Conservation (phyloP, 148 eudicot species). For the Nyssa sinensis region DNA sequence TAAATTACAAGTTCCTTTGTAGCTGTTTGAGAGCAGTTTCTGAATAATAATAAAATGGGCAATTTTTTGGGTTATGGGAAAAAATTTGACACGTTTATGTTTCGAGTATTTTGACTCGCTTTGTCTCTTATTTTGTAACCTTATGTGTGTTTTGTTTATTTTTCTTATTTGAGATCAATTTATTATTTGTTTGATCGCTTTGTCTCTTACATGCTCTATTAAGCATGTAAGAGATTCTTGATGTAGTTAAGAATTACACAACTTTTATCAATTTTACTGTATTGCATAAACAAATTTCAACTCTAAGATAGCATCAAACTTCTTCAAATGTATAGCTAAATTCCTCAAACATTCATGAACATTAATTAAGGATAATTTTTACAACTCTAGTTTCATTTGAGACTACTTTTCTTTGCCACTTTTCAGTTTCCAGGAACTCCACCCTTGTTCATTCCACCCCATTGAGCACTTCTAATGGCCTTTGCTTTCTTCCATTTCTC, state of each 20-base stretch:
- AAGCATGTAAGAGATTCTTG: no score
- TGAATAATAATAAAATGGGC: no score
- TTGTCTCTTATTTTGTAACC: no score
- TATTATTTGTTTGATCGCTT: no score
- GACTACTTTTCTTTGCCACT: neutral
- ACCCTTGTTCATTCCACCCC: neutral
- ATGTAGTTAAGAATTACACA: neutral
- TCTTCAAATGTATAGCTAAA: neutral
- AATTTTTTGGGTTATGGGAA: no score
- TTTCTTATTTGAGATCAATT: no score
- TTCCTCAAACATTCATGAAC: neutral
- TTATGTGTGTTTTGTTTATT: no score
- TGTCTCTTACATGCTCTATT: no score
- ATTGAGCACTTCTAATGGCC: neutral
- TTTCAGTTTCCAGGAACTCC: constrained; percentile 3
- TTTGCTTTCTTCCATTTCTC: constrained; percentile 22
- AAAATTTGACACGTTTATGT: no score
- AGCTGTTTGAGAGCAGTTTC: neutral
- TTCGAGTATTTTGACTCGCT: no score
- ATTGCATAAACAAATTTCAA: neutral
- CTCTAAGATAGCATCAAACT: neutral
- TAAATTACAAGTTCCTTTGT: neutral
- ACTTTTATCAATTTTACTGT: neutral
- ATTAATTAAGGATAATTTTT: neutral
- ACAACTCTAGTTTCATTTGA: neutral